A percentile compares a stretch with the other conserved stretches of the same genome.
phyloP scores from a whole-genome alignment of 2,329 filamentous ascomycete species.

The Epichloe typhina region DNA sequence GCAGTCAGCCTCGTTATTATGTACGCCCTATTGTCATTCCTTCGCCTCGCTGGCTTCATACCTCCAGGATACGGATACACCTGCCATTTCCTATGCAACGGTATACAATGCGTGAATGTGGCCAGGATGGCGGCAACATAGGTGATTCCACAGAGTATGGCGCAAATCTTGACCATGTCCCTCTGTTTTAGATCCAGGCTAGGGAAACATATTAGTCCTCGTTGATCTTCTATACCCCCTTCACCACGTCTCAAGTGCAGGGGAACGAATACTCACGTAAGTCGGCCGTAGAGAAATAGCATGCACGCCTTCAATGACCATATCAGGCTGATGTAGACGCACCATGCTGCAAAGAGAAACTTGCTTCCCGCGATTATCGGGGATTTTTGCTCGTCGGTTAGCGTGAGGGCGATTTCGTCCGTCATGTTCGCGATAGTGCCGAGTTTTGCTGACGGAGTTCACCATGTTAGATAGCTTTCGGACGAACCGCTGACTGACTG shows the following conservation, averaged over 20 bases:
- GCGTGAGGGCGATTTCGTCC: conserved; percentile 16
- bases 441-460: conserved; percentile 16
- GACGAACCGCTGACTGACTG: neutral
- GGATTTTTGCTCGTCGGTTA: conserved; percentile 17
- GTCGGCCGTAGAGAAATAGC: conserved; percentile 28
- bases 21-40: neutral
- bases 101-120: conserved; percentile 21
- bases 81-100: conserved; percentile 26
- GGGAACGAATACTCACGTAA: conserved; percentile 21
- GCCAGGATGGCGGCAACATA: conserved; percentile 21
- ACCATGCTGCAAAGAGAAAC: conserved; percentile 24
- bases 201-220: neutral
- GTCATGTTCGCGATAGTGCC: conserved; percentile 26
- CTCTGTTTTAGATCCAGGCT: conserved; percentile 16
- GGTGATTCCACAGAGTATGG: conserved; percentile 15
- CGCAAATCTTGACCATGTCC: conserved; percentile 21
- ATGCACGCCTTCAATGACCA: conserved; percentile 30
- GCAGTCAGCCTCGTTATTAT: neutral
- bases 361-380: conserved; percentile 21
- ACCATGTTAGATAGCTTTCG: neutral
- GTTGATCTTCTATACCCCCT: neutral
- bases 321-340: conserved; percentile 27
- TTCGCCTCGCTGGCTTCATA: conserved; percentile 10
- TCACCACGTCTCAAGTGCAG: neutral
- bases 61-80: conserved; percentile 27